Evolutionary conservation across 768 basidiomycete genomes (phyloP).

Genomic region (Panellus pusillus): DNA sequence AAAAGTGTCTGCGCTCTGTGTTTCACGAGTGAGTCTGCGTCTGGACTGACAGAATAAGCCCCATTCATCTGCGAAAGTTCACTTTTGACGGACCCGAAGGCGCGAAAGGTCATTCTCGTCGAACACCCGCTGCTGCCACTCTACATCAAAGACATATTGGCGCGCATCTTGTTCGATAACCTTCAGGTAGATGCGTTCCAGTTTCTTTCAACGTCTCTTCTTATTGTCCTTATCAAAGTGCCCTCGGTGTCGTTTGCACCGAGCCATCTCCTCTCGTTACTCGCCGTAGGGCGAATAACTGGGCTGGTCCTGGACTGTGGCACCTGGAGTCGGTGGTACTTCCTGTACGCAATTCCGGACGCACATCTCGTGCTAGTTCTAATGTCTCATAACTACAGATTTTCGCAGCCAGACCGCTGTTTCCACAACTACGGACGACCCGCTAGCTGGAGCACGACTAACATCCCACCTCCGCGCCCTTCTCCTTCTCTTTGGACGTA

Average conservation of each 20-base stretch:
- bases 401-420: constrained; percentile 85
- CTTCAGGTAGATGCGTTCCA: constrained; percentile 57
- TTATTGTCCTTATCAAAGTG: constrained; percentile 42
- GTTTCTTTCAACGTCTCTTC: neutral
- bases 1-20: constrained; percentile 69
- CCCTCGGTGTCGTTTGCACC: constrained; percentile 94
- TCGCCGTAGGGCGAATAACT: constrained; percentile 86
- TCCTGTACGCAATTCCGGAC: constrained; percentile 60
- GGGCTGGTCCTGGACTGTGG: constrained; percentile 91
- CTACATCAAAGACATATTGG: constrained; percentile 85
- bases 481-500: constrained; percentile 81
- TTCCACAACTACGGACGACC: constrained; percentile 77
- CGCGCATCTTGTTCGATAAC: constrained; percentile 86
- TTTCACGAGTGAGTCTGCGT: constrained; percentile 73
- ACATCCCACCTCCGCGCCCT: constrained; percentile 80
- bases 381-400: constrained; percentile 52
- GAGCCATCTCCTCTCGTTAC: constrained; percentile 79
- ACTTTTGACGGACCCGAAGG: constrained; percentile 90
- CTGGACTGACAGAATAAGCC: constrained; percentile 9
- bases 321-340: constrained; percentile 87
- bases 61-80: constrained; percentile 51
- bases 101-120: constrained; percentile 89
- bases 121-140: constrained; percentile 88
- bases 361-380: neutral
- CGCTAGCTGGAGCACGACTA: constrained; percentile 81